A percentile compares a stretch with the other conserved stretches of the same genome.
These are phyloP conservation scores for Artomyces pyxidatus DNA, from an alignment of 768 basidiomycete species.

Conservation along the genomic window DNA sequence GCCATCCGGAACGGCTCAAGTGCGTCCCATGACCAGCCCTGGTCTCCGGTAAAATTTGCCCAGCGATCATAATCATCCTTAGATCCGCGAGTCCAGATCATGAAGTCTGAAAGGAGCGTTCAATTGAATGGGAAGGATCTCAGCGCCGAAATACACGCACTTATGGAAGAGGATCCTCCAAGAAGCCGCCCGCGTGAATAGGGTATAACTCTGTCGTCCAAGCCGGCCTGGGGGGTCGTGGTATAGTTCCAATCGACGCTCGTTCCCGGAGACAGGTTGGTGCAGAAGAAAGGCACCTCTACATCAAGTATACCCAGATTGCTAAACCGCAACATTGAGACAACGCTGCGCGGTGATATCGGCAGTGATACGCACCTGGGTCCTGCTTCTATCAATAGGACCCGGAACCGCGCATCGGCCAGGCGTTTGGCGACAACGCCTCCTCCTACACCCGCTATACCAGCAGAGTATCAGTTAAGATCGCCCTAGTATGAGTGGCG, in stretches of 20 bases:
- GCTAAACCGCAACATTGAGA: too few relatives aligned
- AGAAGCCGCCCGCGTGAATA: slow-evolving; percentile 1
- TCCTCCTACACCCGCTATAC: background rate
- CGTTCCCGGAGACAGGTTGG: background rate
- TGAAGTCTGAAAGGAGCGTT: slow-evolving; percentile 16
- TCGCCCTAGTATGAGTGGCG: too few relatives aligned
- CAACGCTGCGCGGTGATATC: too few relatives aligned
- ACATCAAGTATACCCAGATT: background rate
- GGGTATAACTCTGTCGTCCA: background rate
- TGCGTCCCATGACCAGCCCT: slow-evolving; percentile 16
- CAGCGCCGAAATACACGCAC: background rate
- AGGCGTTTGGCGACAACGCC: background rate
- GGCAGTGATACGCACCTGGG: background rate
- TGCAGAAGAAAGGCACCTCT: background rate
- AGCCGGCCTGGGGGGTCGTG: background rate
- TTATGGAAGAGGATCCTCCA: slow-evolving; percentile 1
- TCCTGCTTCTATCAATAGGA: background rate
- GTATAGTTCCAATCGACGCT: slow-evolving; percentile 3
- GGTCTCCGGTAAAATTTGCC: slow-evolving; percentile 20
- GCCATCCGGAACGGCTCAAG: slow-evolving; percentile 4
- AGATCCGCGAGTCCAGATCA: slow-evolving; percentile 22
- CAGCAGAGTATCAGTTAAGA: too few relatives aligned
- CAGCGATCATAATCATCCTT: slow-evolving; percentile 19
- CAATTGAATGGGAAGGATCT: background rate
- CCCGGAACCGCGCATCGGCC: background rate